These are phyloP conservation scores for Thielaviopsis musarum DNA, from an alignment of 2,329 filamentous ascomycete genomes.

Conservation along the genomic window DNA sequence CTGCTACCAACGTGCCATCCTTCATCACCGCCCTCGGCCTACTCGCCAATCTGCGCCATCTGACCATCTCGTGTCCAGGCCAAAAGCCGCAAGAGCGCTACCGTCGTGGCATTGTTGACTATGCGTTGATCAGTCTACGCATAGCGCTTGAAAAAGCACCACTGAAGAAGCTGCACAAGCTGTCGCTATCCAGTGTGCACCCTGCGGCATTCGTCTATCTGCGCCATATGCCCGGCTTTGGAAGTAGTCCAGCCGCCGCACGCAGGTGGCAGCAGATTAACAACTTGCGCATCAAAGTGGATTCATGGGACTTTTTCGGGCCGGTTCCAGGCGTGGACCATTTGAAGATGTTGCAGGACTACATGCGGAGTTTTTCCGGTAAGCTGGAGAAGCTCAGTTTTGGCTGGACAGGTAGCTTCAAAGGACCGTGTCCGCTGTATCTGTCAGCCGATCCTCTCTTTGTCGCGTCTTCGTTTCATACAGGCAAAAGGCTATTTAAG, in stretches of 20 bases:
- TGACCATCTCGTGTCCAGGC: slow-evolving; percentile 61
- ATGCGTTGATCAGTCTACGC: slow-evolving; percentile 71
- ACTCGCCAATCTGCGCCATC: slow-evolving; percentile 52
- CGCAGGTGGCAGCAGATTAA: slow-evolving; percentile 65
- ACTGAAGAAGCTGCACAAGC: slow-evolving; percentile 45
- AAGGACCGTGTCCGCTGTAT: slow-evolving; percentile 58
- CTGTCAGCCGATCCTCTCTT: slow-evolving; percentile 38
- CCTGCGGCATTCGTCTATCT: slow-evolving; percentile 62
- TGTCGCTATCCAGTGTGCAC: slow-evolving; percentile 60
- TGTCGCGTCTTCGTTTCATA: slow-evolving; percentile 37
- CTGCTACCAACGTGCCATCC: slow-evolving; percentile 70
- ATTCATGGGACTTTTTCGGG: slow-evolving; percentile 48
- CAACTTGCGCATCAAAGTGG: slow-evolving; percentile 55
- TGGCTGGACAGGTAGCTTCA: slow-evolving; percentile 54
- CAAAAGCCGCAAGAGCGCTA: slow-evolving; percentile 54
- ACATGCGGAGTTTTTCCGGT: slow-evolving; percentile 52
- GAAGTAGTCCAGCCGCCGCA: slow-evolving; percentile 52
- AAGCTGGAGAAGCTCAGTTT: slow-evolving; percentile 56
- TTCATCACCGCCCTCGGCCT: slow-evolving; percentile 61
- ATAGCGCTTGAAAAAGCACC: slow-evolving; percentile 65
- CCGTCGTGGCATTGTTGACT: slow-evolving; percentile 66
- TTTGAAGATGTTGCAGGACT: slow-evolving; percentile 66
- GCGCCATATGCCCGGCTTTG: slow-evolving; percentile 56
- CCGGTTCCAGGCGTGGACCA: slow-evolving; percentile 48
- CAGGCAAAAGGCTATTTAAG: slow-evolving; percentile 38